These are phyloP conservation scores for Podila minutissima DNA, from an alignment of 192 early-diverging fungal genomes.

Conservation along the genomic window DNA sequence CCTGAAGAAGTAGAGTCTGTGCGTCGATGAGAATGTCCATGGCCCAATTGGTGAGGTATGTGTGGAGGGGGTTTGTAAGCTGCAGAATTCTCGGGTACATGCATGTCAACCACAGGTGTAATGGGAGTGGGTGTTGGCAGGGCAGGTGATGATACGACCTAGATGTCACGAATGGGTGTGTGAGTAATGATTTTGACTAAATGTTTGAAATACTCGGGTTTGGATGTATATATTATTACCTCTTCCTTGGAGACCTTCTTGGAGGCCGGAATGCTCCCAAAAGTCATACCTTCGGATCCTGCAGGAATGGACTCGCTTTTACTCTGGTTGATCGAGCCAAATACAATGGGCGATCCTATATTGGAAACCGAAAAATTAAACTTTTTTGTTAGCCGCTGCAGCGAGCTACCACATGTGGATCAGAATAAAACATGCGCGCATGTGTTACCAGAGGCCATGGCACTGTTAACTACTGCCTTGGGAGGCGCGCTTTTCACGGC, in stretches of 20 bases:
- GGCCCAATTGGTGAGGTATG: slow-evolving; percentile 11
- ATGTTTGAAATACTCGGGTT: too few species aligned
- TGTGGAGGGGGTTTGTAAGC: slow-evolving; percentile 17
- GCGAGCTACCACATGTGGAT: too few species aligned
- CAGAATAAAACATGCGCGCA: neutral
- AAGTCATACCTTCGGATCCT: neutral
- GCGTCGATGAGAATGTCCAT: slow-evolving; percentile 8
- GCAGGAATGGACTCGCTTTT: slow-evolving; percentile 8
- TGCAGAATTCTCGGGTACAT: slow-evolving; percentile 9
- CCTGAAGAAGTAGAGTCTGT: slow-evolving; percentile 18
- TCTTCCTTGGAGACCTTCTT: slow-evolving; percentile 5
- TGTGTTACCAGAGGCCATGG: neutral
- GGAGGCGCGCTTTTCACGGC: neutral
- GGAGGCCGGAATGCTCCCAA: slow-evolving; percentile 8
- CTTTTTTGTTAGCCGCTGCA: too few species aligned
- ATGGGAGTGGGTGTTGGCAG: slow-evolving; percentile 11
- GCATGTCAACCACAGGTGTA: too few species aligned
- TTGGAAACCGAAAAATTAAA: neutral
- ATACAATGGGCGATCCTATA: slow-evolving; percentile 24
- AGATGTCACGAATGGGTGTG: too few species aligned
- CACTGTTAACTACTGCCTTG: neutral
- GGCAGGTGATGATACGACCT: slow-evolving; percentile 9
- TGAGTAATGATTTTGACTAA: too few species aligned
- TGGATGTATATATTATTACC: neutral
- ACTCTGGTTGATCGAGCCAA: slow-evolving; percentile 42